phyloP scores from a whole-genome alignment of 805 yeast species.

The Yarrowia osloensis region DNA sequence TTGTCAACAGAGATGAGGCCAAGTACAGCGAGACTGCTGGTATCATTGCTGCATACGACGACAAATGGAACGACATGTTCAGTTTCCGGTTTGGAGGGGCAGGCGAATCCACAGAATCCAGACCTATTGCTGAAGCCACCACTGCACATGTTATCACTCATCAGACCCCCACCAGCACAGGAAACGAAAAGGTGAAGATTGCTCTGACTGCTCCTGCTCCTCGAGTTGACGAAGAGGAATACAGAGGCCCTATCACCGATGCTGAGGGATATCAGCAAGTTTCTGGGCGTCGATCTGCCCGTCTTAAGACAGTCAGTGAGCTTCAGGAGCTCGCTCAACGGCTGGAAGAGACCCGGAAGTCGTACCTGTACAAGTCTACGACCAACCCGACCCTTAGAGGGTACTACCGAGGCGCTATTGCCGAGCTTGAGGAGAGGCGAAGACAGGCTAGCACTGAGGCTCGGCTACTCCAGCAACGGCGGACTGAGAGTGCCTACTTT shows the following conservation, averaged over 20 bases:
- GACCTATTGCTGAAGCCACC: background rate
- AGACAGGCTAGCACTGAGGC: conserved; percentile 16
- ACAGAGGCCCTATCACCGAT: background rate
- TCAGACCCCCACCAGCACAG: background rate
- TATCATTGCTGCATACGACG: conserved; percentile 3
- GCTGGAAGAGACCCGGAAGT: conserved; percentile 4
- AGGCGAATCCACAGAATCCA: background rate
- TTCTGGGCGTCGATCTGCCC: background rate
- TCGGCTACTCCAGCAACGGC: background rate
- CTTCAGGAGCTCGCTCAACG: conserved; percentile 7
- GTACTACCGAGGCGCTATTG: conserved; percentile 14
- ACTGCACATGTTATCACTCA: background rate
- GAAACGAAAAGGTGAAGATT: conserved; percentile 1
- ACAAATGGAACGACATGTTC: conserved; percentile 21
- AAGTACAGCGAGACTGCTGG: background rate
- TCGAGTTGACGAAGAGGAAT: background rate
- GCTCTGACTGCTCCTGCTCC: conserved; percentile 14
- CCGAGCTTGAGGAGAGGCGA: conserved; percentile 15
- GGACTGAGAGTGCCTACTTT: background rate
- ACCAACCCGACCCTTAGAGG: conserved; percentile 6
- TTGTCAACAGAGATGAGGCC: conserved; percentile 3
- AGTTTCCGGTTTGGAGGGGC: background rate
- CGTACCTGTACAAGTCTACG: conserved; percentile 4
- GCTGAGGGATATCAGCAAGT: conserved; percentile 8
- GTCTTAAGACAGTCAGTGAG: conserved; percentile 9